Evolutionary conservation across 106 monocot genomes (phyloP).

Genomic region (Cymbidium sinense): DNA sequence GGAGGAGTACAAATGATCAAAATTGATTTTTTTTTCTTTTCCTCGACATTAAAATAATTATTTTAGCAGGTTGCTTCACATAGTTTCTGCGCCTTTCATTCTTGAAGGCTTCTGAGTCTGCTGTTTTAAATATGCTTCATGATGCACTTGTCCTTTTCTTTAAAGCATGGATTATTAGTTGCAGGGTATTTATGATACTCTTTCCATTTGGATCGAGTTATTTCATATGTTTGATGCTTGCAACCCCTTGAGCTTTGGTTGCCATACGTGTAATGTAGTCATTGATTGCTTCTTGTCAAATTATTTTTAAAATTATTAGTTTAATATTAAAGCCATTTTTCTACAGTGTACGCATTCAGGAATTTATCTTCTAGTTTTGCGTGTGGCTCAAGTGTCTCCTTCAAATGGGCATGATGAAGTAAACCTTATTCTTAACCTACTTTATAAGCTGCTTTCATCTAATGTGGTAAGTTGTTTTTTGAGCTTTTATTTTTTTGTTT

Average conservation of each 20-base stretch:
- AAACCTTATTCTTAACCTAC: slow-evolving; percentile 40
- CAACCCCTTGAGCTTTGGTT: neutral
- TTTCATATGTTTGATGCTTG: neutral
- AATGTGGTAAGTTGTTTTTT: slow-evolving; percentile 43
- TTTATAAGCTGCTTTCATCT: slow-evolving; percentile 53
- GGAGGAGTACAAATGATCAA: neutral
- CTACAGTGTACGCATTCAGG: slow-evolving; percentile 66
- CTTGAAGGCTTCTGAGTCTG: neutral
- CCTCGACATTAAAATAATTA: neutral
- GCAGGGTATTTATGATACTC: neutral
- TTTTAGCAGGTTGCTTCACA: neutral
- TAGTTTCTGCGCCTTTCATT: neutral
- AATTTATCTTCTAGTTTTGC: slow-evolving; percentile 54
- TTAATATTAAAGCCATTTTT: neutral
- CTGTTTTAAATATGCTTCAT: neutral
- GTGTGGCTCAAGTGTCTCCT: slow-evolving; percentile 40
- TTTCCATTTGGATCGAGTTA: neutral
- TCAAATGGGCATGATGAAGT: slow-evolving; percentile 43
- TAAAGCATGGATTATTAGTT: neutral
- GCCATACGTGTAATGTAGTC: neutral
- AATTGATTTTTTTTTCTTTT: neutral
- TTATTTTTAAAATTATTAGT: neutral
- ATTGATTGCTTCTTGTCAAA: neutral
- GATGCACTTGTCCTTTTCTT: neutral
- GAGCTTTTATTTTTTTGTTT: neutral